Conservation (phyloP, 257 asterid species). For the Knoxia roxburghii region DNA sequence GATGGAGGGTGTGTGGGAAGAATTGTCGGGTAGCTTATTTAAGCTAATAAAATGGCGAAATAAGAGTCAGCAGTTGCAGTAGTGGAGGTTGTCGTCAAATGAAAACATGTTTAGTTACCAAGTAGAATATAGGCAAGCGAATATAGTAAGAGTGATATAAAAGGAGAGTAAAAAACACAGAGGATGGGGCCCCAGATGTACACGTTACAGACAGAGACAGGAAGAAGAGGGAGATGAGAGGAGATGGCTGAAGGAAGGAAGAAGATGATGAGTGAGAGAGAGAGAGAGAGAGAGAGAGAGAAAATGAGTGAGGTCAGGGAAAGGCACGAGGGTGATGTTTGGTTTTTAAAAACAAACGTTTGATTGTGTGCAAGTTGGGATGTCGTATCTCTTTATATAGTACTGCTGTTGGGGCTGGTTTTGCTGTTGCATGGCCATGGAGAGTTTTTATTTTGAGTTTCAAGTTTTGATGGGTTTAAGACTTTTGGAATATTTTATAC, state of each 20-base stretch:
- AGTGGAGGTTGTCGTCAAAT: constrained; percentile 47
- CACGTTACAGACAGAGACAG: not conserved
- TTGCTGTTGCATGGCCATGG: too few relatives aligned
- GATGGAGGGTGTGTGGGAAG: not conserved
- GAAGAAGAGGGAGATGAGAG: not conserved
- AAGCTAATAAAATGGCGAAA: constrained; percentile 41
- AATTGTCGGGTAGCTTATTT: constrained; percentile 34
- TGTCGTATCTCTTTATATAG: constrained; percentile 20
- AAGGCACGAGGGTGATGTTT: constrained; percentile 6
- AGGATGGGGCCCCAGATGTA: constrained; percentile 4
- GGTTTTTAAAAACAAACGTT: not conserved
- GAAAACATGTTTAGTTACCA: constrained; percentile 10
- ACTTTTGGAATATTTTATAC: constrained; percentile 21
- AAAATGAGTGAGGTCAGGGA: constrained; percentile 2
- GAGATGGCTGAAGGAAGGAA: too few relatives aligned
- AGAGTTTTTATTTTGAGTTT: not conserved
- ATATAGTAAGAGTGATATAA: not conserved
- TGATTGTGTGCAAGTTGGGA: constrained; percentile 12
- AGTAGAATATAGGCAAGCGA: not conserved
- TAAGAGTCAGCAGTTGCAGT: constrained; percentile 44
- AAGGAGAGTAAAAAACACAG: not conserved
- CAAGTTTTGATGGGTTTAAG: constrained; percentile 13
- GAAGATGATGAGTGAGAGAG: too few relatives aligned
- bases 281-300: too few relatives aligned
- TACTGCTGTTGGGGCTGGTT: not conserved